Percentiles rank a stretch among this genome's conserved stretches.
Conservation (phyloP, 2,329 filamentous ascomycete genomes). For the Ophiostoma australiae region DNA sequence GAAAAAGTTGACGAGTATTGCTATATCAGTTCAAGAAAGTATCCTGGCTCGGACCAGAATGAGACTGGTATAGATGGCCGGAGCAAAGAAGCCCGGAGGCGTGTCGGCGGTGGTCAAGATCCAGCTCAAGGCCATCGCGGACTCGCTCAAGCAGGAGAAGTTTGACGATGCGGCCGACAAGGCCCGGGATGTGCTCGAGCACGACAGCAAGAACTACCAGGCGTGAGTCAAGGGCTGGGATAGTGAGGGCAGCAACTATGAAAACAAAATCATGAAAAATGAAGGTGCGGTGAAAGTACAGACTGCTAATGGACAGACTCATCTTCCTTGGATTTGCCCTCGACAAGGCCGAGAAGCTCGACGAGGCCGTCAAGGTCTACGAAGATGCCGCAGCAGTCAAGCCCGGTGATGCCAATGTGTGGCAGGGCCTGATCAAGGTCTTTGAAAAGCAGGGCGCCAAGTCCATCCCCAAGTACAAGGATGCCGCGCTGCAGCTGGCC, state of each 20-base stretch:
- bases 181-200: slow-evolving; percentile 62
- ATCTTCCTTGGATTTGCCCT: slow-evolving; percentile 84
- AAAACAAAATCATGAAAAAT: neutral
- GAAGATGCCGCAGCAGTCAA: slow-evolving; percentile 65
- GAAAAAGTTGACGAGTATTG: neutral
- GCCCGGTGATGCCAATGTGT: slow-evolving; percentile 73
- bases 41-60: neutral
- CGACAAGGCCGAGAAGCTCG: slow-evolving; percentile 66
- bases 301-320: slow-evolving; percentile 37
- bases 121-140: slow-evolving; percentile 73
- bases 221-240: slow-evolving; percentile 44
- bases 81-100: slow-evolving; percentile 27
- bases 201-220: slow-evolving; percentile 76
- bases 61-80: slow-evolving; percentile 21
- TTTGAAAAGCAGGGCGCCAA: slow-evolving; percentile 71
- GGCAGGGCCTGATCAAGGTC: slow-evolving; percentile 81
- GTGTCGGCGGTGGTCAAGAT: slow-evolving; percentile 55
- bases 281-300: neutral
- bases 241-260: neutral
- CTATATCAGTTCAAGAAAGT: neutral
- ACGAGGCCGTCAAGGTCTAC: slow-evolving; percentile 74
- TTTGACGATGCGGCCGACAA: slow-evolving; percentile 70
- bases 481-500: slow-evolving; percentile 67
- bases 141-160: slow-evolving; percentile 70
- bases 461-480: slow-evolving; percentile 68